Evolutionary conservation across 1,139 yeast species (phyloP).

Genomic region (Geotrichum cucujoidarum): DNA sequence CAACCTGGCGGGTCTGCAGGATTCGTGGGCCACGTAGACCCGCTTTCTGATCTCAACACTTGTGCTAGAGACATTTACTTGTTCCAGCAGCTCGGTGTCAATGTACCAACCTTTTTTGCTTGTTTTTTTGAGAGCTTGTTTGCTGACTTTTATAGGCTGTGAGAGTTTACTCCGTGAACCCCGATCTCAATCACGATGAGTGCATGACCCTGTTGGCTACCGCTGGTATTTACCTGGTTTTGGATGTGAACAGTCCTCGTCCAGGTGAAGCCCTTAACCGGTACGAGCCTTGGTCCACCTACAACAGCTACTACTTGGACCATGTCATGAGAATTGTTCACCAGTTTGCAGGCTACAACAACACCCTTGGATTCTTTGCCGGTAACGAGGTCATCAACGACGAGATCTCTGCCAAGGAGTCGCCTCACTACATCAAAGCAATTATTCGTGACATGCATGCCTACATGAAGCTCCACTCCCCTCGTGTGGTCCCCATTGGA

Average conservation of each 20-base stretch:
- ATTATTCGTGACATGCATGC: slow-evolving; percentile 86
- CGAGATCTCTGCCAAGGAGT: slow-evolving; percentile 54
- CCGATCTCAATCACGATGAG: slow-evolving; percentile 73
- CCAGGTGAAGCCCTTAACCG: slow-evolving; percentile 64
- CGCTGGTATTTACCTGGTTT: slow-evolving; percentile 82
- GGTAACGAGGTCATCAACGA: slow-evolving; percentile 93
- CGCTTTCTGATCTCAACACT: slow-evolving; percentile 59
- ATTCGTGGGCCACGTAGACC: slow-evolving; percentile 41
- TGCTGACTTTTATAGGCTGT: slow-evolving; percentile 22
- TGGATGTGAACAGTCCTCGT: slow-evolving; percentile 82
- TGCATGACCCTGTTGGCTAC: slow-evolving; percentile 83
- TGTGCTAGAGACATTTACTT: slow-evolving; percentile 74
- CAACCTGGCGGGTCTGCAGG: slow-evolving; percentile 89
- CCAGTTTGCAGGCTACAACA: slow-evolving; percentile 74
- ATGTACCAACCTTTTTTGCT: slow-evolving; percentile 41
- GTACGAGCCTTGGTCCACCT: slow-evolving; percentile 62
- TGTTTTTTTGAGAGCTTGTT: slow-evolving; percentile 24
- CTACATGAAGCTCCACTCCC: slow-evolving; percentile 62
- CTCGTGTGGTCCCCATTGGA: slow-evolving; percentile 82
- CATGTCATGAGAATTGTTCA: slow-evolving; percentile 81
- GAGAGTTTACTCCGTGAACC: slow-evolving; percentile 66
- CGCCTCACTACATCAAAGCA: slow-evolving; percentile 75
- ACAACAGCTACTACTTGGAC: slow-evolving; percentile 60
- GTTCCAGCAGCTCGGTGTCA: slow-evolving; percentile 72
- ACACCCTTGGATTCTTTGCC: slow-evolving; percentile 83